Conservation (phyloP, 331 rosid species). For the Ulmus americana region DNA sequence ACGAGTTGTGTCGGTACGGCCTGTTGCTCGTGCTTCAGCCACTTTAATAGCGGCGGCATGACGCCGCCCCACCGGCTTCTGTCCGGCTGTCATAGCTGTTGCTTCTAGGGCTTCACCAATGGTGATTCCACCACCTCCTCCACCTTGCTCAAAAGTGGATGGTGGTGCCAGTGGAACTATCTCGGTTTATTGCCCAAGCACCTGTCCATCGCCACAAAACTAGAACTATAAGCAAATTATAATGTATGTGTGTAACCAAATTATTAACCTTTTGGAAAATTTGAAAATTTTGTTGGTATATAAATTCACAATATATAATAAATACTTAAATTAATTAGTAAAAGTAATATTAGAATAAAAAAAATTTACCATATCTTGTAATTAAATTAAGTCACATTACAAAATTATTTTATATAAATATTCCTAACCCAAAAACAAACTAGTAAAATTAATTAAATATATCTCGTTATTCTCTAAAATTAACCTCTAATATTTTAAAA, state of each 20-base stretch:
- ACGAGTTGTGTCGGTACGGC: conserved; percentile 49
- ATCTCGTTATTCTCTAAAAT: too few species aligned
- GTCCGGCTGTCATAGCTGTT: conserved; percentile 47
- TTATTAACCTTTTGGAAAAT: background rate
- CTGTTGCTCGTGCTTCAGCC: conserved; percentile 60
- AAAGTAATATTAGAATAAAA: too few species aligned
- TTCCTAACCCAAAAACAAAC: too few species aligned
- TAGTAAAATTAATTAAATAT: too few species aligned
- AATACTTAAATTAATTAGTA: too few species aligned
- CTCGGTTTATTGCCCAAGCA: conserved; percentile 35
- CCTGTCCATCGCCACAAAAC: conserved; percentile 23
- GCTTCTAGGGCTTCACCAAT: conserved; percentile 71
- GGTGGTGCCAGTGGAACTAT: conserved; percentile 25
- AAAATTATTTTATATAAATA: too few species aligned
- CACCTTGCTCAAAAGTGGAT: conserved; percentile 10
- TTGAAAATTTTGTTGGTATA: too few species aligned
- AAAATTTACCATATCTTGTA: too few species aligned
- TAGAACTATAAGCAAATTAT: background rate
- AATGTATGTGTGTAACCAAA: background rate
- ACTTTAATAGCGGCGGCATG: conserved; percentile 69
- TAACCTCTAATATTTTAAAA: too few species aligned
- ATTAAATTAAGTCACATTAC: too few species aligned
- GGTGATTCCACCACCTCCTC: conserved; percentile 31
- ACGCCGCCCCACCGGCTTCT: conserved; percentile 49
- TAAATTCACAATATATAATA: too few species aligned